Percentiles rank a stretch among this genome's conserved stretches.
These are phyloP conservation scores for Myxozyma monticola DNA, from an alignment of 805 yeast genomes.

Conservation along the genomic window DNA sequence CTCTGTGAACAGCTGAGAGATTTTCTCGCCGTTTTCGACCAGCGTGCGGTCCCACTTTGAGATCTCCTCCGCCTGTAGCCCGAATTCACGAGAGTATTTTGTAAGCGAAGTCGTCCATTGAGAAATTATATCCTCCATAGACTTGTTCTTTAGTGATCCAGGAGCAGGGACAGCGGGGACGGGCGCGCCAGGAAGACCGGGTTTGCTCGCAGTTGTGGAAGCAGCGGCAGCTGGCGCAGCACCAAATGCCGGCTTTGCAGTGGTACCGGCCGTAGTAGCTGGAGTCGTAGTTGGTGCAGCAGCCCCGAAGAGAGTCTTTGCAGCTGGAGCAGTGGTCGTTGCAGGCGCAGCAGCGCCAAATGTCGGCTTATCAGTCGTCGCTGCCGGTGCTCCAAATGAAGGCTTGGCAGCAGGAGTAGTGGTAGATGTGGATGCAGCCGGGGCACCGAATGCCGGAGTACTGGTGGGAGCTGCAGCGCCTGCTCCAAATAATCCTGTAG, in stretches of 20 bases:
- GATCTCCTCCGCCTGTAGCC: slow-evolving; percentile 69
- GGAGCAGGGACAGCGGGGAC: slow-evolving; percentile 32
- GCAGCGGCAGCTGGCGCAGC: slow-evolving; percentile 6
- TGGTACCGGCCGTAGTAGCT: background rate
- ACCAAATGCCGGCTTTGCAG: slow-evolving; percentile 1
- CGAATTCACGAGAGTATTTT: slow-evolving; percentile 70
- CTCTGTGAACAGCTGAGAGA: slow-evolving; percentile 72
- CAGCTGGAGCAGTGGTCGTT: too few species aligned
- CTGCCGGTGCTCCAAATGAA: slow-evolving; percentile 26
- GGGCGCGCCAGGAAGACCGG: background rate
- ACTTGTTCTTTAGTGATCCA: slow-evolving; percentile 75
- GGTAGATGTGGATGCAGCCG: slow-evolving; percentile 11
- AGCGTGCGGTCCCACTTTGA: slow-evolving; percentile 83
- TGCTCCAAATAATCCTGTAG: background rate
- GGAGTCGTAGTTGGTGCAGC: slow-evolving; percentile 12
- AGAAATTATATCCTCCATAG: slow-evolving; percentile 86
- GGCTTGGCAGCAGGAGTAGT: slow-evolving; percentile 16
- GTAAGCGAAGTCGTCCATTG: slow-evolving; percentile 91
- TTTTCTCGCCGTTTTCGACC: slow-evolving; percentile 82
- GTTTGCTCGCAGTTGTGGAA: slow-evolving; percentile 1
- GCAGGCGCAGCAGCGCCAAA: slow-evolving; percentile 16
- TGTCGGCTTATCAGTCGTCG: slow-evolving; percentile 15
- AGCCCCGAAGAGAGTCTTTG: too few species aligned
- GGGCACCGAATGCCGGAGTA: slow-evolving; percentile 18
- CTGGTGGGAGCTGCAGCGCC: slow-evolving; percentile 25